These are phyloP conservation scores for Suillus cothurnatus DNA, from an alignment of 768 basidiomycete genomes.

Conservation along the genomic window DNA sequence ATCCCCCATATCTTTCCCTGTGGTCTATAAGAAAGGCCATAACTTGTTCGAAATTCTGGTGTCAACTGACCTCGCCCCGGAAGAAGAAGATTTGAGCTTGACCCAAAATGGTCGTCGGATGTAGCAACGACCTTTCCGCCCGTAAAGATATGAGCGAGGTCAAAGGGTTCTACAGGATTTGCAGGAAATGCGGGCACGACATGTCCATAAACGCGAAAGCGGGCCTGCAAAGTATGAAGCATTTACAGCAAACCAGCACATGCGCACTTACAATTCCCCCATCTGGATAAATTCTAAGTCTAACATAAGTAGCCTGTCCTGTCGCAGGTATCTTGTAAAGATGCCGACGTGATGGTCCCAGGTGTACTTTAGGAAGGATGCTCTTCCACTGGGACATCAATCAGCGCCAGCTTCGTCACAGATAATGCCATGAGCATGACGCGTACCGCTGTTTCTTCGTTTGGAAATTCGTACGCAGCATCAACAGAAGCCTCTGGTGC, in stretches of 20 bases:
- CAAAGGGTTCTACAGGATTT: conserved; percentile 54
- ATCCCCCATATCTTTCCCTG: conserved; percentile 91
- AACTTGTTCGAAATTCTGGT: background rate
- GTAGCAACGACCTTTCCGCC: conserved; percentile 83
- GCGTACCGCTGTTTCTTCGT: conserved; percentile 57
- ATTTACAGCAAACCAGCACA: background rate
- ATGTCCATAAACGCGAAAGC: conserved; percentile 89
- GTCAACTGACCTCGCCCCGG: conserved; percentile 72
- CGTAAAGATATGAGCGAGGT: conserved; percentile 88
- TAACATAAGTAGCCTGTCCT: conserved; percentile 70
- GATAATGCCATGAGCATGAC: background rate
- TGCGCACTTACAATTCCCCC: conserved; percentile 78
- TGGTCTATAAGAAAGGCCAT: conserved; percentile 1
- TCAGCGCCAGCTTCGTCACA: conserved; percentile 4
- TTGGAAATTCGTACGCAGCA: conserved; percentile 48
- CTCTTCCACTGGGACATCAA: conserved; percentile 65
- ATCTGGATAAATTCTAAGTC: conserved; percentile 94
- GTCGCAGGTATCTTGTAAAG: conserved; percentile 74
- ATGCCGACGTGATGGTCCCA: conserved; percentile 88
- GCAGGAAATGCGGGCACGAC: conserved; percentile 66
- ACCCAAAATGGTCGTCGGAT: conserved; percentile 97
- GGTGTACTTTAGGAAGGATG: conserved; percentile 70
- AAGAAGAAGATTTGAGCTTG: conserved; percentile 86
- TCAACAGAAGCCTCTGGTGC: conserved; percentile 85
- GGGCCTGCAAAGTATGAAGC: conserved; percentile 54